These are phyloP conservation scores for Trichoderma pleuroti DNA, from an alignment of 2,329 filamentous ascomycete genomes.

Conservation along the genomic window DNA sequence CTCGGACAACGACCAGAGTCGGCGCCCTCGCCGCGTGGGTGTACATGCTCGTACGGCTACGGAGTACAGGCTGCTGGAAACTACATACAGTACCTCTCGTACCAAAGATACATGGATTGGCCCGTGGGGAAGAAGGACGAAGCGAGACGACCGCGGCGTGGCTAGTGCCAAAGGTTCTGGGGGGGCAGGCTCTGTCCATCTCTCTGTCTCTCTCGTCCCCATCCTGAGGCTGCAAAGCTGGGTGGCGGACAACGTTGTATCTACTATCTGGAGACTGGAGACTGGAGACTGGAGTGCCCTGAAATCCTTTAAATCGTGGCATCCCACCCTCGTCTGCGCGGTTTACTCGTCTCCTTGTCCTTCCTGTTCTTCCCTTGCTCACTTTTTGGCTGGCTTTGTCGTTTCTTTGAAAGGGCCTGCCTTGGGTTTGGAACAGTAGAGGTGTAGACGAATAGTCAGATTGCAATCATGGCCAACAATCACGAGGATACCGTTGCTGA, in stretches of 20 bases:
- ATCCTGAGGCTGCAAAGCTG: background rate
- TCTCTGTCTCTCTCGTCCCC: background rate
- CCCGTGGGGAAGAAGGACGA: constrained; percentile 13
- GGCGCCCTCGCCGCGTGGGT: constrained; percentile 4
- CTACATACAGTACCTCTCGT: background rate
- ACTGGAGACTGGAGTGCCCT: background rate
- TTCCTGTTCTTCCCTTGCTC: background rate
- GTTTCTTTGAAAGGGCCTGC: background rate
- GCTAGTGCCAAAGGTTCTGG: background rate
- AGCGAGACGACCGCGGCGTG: background rate
- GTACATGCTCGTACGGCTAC: background rate
- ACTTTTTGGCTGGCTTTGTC: background rate
- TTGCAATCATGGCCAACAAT: constrained; percentile 17
- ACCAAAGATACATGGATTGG: background rate
- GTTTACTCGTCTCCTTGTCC: background rate
- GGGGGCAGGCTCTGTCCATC: background rate
- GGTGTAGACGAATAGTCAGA: background rate
- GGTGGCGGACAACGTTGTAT: constrained; percentile 14
- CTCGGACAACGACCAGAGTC: constrained; percentile 7
- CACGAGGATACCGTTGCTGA: constrained; percentile 19
- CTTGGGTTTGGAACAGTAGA: constrained; percentile 8
- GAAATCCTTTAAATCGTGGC: constrained; percentile 15
- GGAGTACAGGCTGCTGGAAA: background rate
- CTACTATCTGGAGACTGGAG: background rate
- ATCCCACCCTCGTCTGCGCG: background rate